Conservation (phyloP, 306 rosid genomes). For the Rubus idaeus region DNA sequence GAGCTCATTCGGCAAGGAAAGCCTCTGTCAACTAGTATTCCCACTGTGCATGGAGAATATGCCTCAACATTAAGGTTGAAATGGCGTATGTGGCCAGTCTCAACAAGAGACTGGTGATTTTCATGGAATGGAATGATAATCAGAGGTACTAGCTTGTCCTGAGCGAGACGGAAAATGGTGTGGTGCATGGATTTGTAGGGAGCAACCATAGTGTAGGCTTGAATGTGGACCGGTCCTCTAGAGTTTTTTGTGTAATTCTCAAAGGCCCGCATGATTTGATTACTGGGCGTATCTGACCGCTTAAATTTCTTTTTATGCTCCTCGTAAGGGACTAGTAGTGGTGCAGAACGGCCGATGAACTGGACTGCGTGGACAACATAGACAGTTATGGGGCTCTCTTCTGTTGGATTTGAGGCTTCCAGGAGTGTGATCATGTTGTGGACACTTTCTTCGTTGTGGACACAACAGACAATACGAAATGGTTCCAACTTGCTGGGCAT, state of each 20-base stretch:
- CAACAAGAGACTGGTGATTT: conserved; percentile 33
- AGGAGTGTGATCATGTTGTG: conserved; percentile 51
- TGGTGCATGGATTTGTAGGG: conserved; percentile 59
- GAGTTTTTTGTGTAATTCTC: conserved; percentile 37
- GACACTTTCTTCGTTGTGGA: conserved; percentile 52
- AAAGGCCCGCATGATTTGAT: conserved; percentile 46
- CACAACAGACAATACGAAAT: conserved; percentile 52
- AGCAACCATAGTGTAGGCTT: conserved; percentile 42
- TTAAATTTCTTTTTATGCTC: background rate
- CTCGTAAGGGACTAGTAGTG: conserved; percentile 47
- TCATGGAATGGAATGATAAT: conserved; percentile 61
- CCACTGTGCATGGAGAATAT: conserved; percentile 84
- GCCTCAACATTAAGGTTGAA: conserved; percentile 60
- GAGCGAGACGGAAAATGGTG: conserved; percentile 33
- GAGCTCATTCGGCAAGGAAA: conserved; percentile 29
- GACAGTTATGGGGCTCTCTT: conserved; percentile 37
- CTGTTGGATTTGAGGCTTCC: conserved; percentile 57
- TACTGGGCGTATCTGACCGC: conserved; percentile 18
- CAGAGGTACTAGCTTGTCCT: conserved; percentile 42
- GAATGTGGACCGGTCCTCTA: conserved; percentile 24
- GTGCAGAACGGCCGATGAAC: conserved; percentile 50
- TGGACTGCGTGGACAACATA: conserved; percentile 54
- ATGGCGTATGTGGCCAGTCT: conserved; percentile 39
- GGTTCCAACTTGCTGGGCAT: background rate
- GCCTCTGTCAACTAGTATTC: conserved; percentile 62